phyloP scores from a whole-genome alignment of 352 stramenopile species.

The Blastocystis sp. region DNA sequence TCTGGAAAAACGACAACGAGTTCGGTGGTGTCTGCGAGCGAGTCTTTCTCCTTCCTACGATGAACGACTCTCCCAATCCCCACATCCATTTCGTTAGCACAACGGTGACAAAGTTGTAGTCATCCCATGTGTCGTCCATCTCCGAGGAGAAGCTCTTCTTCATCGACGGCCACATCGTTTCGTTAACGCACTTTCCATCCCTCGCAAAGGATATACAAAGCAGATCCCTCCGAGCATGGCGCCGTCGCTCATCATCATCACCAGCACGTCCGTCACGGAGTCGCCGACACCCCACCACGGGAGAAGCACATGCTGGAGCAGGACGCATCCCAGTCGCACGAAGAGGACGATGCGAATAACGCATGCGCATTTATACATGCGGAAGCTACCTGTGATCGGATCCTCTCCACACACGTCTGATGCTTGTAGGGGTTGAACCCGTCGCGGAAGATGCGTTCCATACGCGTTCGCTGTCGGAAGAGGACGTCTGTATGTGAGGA shows the following conservation, averaged over 20 bases:
- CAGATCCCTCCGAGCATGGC: not conserved
- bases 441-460: conserved; percentile 40
- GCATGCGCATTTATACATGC: not conserved
- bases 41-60: not conserved
- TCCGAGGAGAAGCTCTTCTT: not conserved
- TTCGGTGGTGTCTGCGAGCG: not conserved
- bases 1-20: not conserved
- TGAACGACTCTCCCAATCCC: not conserved
- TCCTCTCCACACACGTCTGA: not conserved
- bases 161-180: too few species aligned
- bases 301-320: not conserved
- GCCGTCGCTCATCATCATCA: not conserved
- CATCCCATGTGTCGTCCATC: not conserved
- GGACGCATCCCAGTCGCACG: not conserved
- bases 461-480: not conserved
- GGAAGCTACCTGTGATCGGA: not conserved
- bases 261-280: not conserved
- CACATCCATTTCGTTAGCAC: conserved; percentile 1
- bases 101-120: conserved; percentile 27
- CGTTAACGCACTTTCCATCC: not conserved
- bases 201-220: conserved; percentile 9
- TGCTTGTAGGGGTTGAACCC: conserved; percentile 15
- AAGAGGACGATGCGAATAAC: not conserved
- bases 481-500: not conserved
- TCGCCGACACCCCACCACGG: not conserved